A percentile compares a stretch with the other conserved stretches of the same genome.
Evolutionary conservation across 1,284 basidiomycete genomes (phyloP).

Genomic region (Cryptococcus floricola): DNA sequence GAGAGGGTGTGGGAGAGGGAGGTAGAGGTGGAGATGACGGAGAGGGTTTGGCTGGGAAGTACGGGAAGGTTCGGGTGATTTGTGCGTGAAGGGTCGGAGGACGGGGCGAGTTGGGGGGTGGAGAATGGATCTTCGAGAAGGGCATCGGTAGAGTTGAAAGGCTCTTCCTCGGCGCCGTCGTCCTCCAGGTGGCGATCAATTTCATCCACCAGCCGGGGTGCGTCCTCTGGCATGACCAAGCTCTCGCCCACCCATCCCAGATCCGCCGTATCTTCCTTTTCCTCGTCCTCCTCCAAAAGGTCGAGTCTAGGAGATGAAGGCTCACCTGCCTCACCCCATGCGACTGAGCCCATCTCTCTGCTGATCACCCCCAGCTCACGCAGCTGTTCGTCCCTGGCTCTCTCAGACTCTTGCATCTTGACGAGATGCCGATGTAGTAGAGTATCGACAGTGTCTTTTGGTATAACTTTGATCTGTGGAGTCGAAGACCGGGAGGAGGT

Average conservation of each 20-base stretch:
- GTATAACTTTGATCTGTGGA: too few species aligned
- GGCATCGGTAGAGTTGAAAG: conserved; percentile 3
- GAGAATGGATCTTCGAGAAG: not conserved
- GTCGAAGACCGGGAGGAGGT: not conserved
- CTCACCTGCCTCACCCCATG: conserved; percentile 1
- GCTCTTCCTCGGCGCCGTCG: conserved; percentile 1
- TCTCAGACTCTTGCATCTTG: conserved; percentile 11
- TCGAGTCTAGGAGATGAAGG: not conserved
- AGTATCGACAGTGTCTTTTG: not conserved
- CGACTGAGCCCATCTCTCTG: not conserved
- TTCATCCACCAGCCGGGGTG: not conserved
- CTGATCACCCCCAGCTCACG: conserved; percentile 3
- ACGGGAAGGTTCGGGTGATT: not conserved
- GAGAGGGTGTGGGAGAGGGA: not conserved
- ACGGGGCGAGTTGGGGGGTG: not conserved
- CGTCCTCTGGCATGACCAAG: not conserved
- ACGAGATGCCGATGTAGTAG: conserved; percentile 5
- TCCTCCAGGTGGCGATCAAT: not conserved
- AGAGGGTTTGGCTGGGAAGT: not conserved
- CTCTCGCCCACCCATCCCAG: not conserved
- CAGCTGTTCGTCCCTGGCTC: conserved; percentile 9
- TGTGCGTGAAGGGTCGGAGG: not conserved
- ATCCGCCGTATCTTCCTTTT: not conserved
- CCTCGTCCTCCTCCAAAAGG: conserved; percentile 1
- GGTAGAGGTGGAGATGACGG: conserved; percentile 2